Conservation (phyloP, 2,329 filamentous ascomycete species). For the Penicillium sp. region DNA sequence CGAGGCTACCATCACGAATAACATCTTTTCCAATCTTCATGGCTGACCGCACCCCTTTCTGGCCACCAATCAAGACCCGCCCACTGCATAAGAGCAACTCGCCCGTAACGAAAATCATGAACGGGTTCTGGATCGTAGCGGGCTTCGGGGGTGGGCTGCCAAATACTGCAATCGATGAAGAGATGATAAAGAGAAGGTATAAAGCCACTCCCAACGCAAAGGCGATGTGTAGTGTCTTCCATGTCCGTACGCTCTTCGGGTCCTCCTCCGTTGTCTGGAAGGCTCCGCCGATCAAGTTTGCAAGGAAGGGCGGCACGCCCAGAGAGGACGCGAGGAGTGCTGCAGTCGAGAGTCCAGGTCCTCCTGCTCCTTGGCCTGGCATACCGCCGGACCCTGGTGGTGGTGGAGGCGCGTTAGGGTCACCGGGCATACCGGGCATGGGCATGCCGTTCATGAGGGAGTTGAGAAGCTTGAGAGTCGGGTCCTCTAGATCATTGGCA, state of each 20-base stretch:
- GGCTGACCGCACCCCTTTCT: constrained; percentile 31
- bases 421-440: constrained; percentile 3
- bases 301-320: constrained; percentile 41
- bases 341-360: constrained; percentile 23
- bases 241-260: constrained; percentile 42
- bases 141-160: constrained; percentile 44
- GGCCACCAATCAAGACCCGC: constrained; percentile 33
- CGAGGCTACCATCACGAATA: constrained; percentile 45
- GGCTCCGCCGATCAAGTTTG: constrained; percentile 40
- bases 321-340: constrained; percentile 42
- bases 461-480: constrained; percentile 38
- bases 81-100: constrained; percentile 44
- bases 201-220: constrained; percentile 58
- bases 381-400: constrained; percentile 24
- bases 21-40: constrained; percentile 41
- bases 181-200: constrained; percentile 49
- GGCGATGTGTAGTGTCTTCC: constrained; percentile 59
- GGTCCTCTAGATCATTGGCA: constrained; percentile 30
- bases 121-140: constrained; percentile 47
- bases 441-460: constrained; percentile 36
- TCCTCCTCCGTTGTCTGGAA: constrained; percentile 38
- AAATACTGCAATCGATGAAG: constrained; percentile 38
- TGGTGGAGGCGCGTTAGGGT: constrained; percentile 18
- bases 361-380: constrained; percentile 1
- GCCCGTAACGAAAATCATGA: constrained; percentile 48